Base-by-base conservation (phyloP, 306 rosid genomes). In the Sphenostylis stenocarpa region DNA sequence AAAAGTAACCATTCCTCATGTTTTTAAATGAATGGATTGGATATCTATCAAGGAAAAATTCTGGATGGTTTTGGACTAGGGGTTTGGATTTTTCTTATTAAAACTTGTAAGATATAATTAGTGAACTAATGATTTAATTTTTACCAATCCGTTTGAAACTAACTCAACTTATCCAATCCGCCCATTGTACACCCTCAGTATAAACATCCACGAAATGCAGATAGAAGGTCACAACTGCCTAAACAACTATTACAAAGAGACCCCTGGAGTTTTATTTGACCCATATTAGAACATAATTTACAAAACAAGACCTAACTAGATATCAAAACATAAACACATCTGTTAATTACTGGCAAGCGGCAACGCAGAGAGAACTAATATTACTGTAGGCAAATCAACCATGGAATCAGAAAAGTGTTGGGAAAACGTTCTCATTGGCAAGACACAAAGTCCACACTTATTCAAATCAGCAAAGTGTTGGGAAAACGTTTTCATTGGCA, bases 381-480 rank as follows among this genome's bases (percentile, higher is more conserved):
- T 4, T 56, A 4, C 23, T 15, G 4, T 21, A 9, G 33, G 17
- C 39, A 70, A 49, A 60, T 36, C 7, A 29, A 75, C 26, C 29
- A 70, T 44, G 16, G 43, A 67, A 60, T 33, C 36, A 55, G 20
- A 11, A 73, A 29, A 2, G 36, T 34, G 21, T 17, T 24, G 13
- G 12, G 24, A 52, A 74, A 31, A 58, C 55, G 58, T 44, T 13
- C 34, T 51, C 14, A 9, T 58, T 62, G 47, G 44, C 71, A 55
- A 17, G 7, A 65, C 23, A 65, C 29, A 29, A 47, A 31, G 24
- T 70, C 62, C 29, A 69, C 20, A 41, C 48, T 24, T 56, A 45
- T 33, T 74, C 34, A 33, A 47, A 68, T 19, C 47, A 75, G 31
- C 29, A 6, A 64, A 77, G 67, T 71, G n/a, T n/a, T n/a, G n/a